Base-by-base conservation (phyloP, 371 early-diverging fungal species). In the Mortierella sp. region DNA sequence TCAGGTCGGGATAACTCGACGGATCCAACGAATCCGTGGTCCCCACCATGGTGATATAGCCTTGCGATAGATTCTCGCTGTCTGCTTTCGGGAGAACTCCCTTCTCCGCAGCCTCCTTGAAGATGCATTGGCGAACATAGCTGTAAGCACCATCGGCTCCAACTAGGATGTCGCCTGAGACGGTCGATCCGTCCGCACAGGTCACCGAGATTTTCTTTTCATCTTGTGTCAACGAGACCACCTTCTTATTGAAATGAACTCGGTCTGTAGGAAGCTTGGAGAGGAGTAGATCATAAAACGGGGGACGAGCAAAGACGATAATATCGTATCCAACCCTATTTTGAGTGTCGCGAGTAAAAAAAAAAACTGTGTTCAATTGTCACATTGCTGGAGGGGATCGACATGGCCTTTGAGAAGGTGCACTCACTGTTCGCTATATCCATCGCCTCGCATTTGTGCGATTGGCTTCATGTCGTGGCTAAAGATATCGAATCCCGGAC, bases 61-160 rank as follows among this genome's bases (percentile, higher is more conserved):
- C 67, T 28, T 38, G 23, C 2, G 38, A 31, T 30, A 67, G 39
- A 7, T 55, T 30, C 24, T 55, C 24, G 3, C 41, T 12, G 27
- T 67, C 67, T 2, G 41, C 21, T 12, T 39, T 41, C 0, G 58
- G 59, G 0, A 66, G 39, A 4, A 23, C n/a, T 19, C 41, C 50
- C 19, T 43, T 27, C 14, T 46, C 39, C 9, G 31, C 43, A 16
- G 41, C 16, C 16, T 41, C n/a, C 34, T 42, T 54, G 56, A 55
- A 67, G 3, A 67, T 49, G 34, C 31, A 48, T 42, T 60, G 55
- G 0, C 61, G 55, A 16, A 60, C 48, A 4, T 30, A 34, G 18
- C 54, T 57, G 49, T 67, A 60, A 2, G 56, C 67, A 23, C 67
- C 67, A 50, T 67, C 61, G 12, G 67, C 67, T 7, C 61, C 67